Evolutionary conservation across 345 rosid species (phyloP).

Genomic region (Gossypium thurberi): DNA sequence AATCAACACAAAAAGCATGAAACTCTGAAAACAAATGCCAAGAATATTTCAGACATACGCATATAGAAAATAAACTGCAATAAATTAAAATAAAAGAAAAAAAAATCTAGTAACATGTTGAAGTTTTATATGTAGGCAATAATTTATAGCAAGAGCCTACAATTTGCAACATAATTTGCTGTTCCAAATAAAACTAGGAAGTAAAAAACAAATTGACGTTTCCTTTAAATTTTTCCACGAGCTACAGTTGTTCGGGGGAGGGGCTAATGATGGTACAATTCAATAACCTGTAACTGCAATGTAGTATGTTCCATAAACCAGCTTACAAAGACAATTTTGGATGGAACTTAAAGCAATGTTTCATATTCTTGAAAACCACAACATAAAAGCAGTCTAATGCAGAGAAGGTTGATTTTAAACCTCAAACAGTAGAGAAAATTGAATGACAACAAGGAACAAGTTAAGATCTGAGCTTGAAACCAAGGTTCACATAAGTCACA

Average conservation of each 20-base stretch:
- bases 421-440: not conserved
- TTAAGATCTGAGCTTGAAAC: not conserved
- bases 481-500: not conserved
- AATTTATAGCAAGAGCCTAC: not conserved
- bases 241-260: not conserved
- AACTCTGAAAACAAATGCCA: slow-evolving; percentile 51
- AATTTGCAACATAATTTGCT: not conserved
- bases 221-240: not conserved
- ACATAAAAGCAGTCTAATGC: not conserved
- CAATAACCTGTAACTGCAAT: not conserved
- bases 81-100: not conserved
- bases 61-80: not conserved
- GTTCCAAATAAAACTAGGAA: not conserved
- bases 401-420: not conserved
- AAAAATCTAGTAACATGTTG: not conserved
- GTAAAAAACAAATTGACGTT: not conserved
- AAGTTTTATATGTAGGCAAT: not conserved
- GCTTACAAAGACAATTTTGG: not conserved
- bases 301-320: not conserved
- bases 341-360: not conserved
- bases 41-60: slow-evolving; percentile 7
- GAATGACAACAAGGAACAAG: not conserved
- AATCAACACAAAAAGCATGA: slow-evolving; percentile 80
- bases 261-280: not conserved
- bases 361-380: not conserved